Evolutionary conservation across 805 yeast genomes (phyloP).

Genomic region (Grigorovia jiainica): DNA sequence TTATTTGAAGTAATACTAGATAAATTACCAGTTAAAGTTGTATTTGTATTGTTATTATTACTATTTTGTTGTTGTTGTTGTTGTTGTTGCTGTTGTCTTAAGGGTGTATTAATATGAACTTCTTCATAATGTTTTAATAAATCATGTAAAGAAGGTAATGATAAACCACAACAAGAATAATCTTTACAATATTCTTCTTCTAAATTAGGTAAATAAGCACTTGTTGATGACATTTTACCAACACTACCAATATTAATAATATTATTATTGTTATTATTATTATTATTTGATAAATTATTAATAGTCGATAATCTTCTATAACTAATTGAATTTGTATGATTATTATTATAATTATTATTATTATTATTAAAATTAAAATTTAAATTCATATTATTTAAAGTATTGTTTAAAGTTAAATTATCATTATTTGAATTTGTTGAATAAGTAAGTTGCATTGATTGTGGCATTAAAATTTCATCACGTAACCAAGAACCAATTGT

Average conservation of each 20-base stretch:
- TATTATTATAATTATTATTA: neutral
- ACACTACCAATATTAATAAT: neutral
- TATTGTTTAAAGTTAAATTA: constrained; percentile 2
- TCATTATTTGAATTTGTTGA: constrained; percentile 6
- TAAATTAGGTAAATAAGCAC: constrained; percentile 80
- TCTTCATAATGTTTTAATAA: constrained; percentile 91
- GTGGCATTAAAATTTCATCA: constrained; percentile 62
- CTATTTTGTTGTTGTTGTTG: neutral
- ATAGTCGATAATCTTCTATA: constrained; percentile 10
- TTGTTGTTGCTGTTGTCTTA: constrained; percentile 14
- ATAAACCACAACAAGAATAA: constrained; percentile 90
- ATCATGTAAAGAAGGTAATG: constrained; percentile 89
- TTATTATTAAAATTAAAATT: neutral
- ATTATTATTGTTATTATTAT: neutral
- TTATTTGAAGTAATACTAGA: neutral
- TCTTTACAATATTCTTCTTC: constrained; percentile 97
- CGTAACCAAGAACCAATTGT: constrained; percentile 93
- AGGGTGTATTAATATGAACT: constrained; percentile 68
- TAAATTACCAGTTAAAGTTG: neutral
- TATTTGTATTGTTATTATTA: neutral
- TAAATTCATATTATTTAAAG: neutral
- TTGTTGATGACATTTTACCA: constrained; percentile 30
- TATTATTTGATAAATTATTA: constrained; percentile 1
- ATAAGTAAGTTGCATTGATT: constrained; percentile 29
- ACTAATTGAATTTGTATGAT: constrained; percentile 4